Base-by-base conservation (phyloP, 495 filamentous ascomycete genomes). In the Parathielavia appendiculata region DNA sequence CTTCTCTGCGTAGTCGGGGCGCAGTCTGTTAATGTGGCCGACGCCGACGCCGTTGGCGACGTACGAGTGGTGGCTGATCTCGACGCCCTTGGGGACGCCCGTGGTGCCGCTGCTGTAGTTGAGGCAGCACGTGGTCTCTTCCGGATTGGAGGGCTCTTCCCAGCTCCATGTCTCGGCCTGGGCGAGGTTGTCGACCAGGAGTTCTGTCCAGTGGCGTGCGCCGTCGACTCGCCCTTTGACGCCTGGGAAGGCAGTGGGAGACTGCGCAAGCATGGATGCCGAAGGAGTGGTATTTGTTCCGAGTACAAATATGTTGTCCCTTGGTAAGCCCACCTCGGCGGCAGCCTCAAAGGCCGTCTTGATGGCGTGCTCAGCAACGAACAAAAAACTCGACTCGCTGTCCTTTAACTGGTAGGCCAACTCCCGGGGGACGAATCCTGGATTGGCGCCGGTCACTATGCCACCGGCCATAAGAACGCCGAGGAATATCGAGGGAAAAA, bases 81-180 rank as follows among this genome's bases (percentile, higher is more conserved):
- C 85, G 23, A 92, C 90, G 22, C 90, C 90, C 67, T 95, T 95
- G 14, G 90, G 87, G 7, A 89, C 75, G 4, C 90, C 90, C 0
- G 90, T 95, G 9, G 90, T 95, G 4, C 90, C 90, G 50, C 78
- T 82, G 54, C 78, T 83, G 71, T 91, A 91, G 63, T 90, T 90
- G 53, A 92, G 76, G 46, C 74, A 77, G 61, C 76, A 76, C 8
- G 71, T 65, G 9, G 72, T 71, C 43, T 54, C 53, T 9, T 54
- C 61, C 0, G 76, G 52, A 53, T 78, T 66, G 5, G 55, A 39
- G 0, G 74, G 72, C 38, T 76, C 74, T 44, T 62, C 36, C 73
- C 71, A 76, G 58, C 71, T 68, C 63, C 76, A 84, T 26, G 65
- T 68, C 34, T 74, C 65, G 19, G 78, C 73, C n/a, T 71, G 53